Evolutionary conservation across 106 monocot genomes (phyloP).

Genomic region (Dendrobium officinale): DNA sequence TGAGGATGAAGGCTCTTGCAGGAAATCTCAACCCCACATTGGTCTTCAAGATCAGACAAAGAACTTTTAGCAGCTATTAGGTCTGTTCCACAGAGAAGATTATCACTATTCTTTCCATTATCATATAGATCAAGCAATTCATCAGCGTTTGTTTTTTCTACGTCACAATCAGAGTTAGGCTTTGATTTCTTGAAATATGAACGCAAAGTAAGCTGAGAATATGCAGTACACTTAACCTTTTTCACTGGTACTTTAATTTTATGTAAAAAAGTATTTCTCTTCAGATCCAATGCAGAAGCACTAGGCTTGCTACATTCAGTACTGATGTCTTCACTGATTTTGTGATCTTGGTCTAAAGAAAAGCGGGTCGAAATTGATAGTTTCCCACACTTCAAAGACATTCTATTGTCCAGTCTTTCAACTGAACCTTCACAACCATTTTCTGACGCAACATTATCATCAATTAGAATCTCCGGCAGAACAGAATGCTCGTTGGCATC

Average conservation of each 20-base stretch:
- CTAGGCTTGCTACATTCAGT: background rate
- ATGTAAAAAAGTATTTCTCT: background rate
- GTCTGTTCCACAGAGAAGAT: slow-evolving; percentile 13
- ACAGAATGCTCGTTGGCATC: slow-evolving; percentile 1
- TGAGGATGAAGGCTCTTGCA: background rate
- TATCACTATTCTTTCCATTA: slow-evolving; percentile 8
- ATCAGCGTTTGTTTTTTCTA: slow-evolving; percentile 2
- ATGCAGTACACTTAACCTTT: slow-evolving; percentile 26
- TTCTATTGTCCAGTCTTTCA: slow-evolving; percentile 12
- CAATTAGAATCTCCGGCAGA: slow-evolving; percentile 1
- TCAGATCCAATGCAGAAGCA: background rate
- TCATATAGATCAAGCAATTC: slow-evolving; percentile 13
- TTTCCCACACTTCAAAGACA: slow-evolving; percentile 13
- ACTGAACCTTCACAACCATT: slow-evolving; percentile 10
- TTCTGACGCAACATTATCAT: slow-evolving; percentile 15
- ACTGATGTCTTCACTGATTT: background rate
- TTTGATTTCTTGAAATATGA: slow-evolving; percentile 63
- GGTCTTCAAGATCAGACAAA: slow-evolving; percentile 11
- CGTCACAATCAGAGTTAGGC: background rate
- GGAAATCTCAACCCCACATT: slow-evolving; percentile 9
- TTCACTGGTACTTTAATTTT: slow-evolving; percentile 14
- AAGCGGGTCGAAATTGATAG: slow-evolving; percentile 5
- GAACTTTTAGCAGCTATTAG: background rate
- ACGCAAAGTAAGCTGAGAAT: slow-evolving; percentile 65
- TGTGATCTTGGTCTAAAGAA: slow-evolving; percentile 2